phyloP scores from a whole-genome alignment of 768 basidiomycete genomes.

The Boletus coccyginus region DNA sequence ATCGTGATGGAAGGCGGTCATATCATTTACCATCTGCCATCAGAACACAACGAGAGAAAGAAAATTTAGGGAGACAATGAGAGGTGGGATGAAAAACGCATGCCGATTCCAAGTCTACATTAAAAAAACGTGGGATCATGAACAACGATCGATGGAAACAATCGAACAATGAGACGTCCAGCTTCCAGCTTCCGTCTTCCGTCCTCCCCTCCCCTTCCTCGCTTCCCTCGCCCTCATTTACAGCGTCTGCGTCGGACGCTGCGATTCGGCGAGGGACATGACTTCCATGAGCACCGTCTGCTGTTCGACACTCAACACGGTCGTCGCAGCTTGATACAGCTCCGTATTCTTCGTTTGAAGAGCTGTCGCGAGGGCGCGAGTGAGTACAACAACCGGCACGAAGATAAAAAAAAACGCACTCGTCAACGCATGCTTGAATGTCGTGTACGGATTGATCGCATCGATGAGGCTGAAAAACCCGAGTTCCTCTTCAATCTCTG shows the following conservation, averaged over 20 bases:
- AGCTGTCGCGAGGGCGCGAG: conserved; percentile 11
- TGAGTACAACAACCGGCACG: not conserved
- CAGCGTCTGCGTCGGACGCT: conserved; percentile 13
- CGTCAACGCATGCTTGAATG: conserved; percentile 77
- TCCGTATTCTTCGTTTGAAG: conserved; percentile 73
- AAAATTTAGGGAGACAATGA: not conserved
- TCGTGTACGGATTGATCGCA: conserved; percentile 68
- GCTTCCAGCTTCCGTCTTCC: too few species aligned
- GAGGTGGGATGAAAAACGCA: not conserved
- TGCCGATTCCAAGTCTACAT: not conserved
- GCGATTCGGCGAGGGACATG: conserved; percentile 64
- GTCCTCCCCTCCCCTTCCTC: too few species aligned
- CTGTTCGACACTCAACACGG: conserved; percentile 66
- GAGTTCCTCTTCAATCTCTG: conserved; percentile 76
- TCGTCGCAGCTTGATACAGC: conserved; percentile 70
- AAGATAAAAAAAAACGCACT: conserved; percentile 37
- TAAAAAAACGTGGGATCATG: not conserved
- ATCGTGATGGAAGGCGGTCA: too few species aligned
- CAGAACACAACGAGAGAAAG: too few species aligned
- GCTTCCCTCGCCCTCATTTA: not conserved
- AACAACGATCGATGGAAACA: not conserved
- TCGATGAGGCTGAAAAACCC: conserved; percentile 86
- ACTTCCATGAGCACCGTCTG: conserved; percentile 84
- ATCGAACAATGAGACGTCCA: too few species aligned
- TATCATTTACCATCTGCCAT: too few species aligned